A percentile compares a stretch with the other conserved stretches of the same genome.
phyloP scores from a whole-genome alignment of 2,329 filamentous ascomycete genomes.

The Fusarium sp. region DNA sequence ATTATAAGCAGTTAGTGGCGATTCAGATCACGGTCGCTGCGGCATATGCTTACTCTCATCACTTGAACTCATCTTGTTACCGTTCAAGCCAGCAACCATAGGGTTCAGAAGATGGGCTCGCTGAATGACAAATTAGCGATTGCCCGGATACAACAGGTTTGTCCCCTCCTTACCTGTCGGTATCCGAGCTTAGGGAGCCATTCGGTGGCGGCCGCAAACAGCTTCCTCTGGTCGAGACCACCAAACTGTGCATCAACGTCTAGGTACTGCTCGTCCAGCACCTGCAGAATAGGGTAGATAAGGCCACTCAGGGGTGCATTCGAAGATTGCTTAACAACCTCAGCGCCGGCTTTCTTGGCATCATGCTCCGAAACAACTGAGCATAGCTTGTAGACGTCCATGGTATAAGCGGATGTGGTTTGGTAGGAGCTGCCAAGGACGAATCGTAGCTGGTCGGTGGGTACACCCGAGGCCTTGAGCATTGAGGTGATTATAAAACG shows the following conservation, averaged over 20 bases:
- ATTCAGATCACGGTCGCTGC: not conserved
- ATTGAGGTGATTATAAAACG: slow-evolving; percentile 80
- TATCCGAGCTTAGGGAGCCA: slow-evolving; percentile 90
- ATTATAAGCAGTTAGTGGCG: slow-evolving; percentile 40
- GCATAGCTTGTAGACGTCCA: slow-evolving; percentile 88
- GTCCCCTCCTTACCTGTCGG: slow-evolving; percentile 67
- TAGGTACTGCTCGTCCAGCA: slow-evolving; percentile 91
- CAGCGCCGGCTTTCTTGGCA: slow-evolving; percentile 91
- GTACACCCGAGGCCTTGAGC: slow-evolving; percentile 83
- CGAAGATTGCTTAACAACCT: slow-evolving; percentile 92
- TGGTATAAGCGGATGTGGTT: slow-evolving; percentile 79
- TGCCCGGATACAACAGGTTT: no score
- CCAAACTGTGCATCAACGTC: slow-evolving; percentile 92
- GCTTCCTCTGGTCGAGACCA: slow-evolving; percentile 87
- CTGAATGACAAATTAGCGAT: slow-evolving; percentile 41
- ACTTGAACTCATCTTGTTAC: slow-evolving; percentile 90
- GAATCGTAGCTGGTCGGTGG: slow-evolving; percentile 85
- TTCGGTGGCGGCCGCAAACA: slow-evolving; percentile 89
- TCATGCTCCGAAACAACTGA: slow-evolving; percentile 82
- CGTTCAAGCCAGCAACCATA: slow-evolving; percentile 89
- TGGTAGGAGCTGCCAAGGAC: slow-evolving; percentile 91
- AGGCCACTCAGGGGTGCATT: slow-evolving; percentile 76
- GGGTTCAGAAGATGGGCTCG: slow-evolving; percentile 68
- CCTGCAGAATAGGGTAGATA: slow-evolving; percentile 75
- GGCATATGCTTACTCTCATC: slow-evolving; percentile 67